Evolutionary conservation across 352 stramenopile genomes (phyloP).

Genomic region (Nothophytophthora sp.): DNA sequence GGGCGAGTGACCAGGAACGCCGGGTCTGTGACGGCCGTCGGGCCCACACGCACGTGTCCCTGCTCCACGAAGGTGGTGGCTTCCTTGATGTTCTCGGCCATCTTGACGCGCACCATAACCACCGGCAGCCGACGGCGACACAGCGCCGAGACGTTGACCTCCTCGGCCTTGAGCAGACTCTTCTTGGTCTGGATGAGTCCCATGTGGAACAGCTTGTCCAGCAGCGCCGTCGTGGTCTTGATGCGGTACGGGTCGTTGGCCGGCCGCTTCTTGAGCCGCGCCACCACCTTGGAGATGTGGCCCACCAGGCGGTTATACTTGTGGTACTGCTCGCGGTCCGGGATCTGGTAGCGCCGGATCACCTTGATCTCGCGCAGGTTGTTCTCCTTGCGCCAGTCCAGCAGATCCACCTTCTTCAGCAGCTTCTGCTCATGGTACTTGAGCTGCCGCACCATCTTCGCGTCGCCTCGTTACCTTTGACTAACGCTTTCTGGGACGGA

Average conservation of each 20-base stretch:
- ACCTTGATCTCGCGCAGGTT: slow-evolving; percentile 99
- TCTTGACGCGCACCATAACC: slow-evolving; percentile 99
- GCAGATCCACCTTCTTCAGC: slow-evolving; percentile 98
- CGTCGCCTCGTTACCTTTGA: no score
- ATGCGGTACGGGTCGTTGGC: slow-evolving; percentile 96
- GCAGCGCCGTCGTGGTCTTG: slow-evolving; percentile 95
- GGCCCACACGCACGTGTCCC: slow-evolving; percentile 95
- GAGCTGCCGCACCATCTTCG: slow-evolving; percentile 86
- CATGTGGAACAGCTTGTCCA: slow-evolving; percentile 99
- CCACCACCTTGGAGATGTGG: slow-evolving; percentile 93
- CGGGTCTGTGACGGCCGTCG: slow-evolving; percentile 94
- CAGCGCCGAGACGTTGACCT: slow-evolving; percentile 95
- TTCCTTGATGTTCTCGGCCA: slow-evolving; percentile 98
- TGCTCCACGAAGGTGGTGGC: slow-evolving; percentile 98
- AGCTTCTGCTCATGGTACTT: slow-evolving; percentile 99
- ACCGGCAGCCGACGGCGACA: slow-evolving; percentile 96
- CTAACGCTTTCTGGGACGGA: no score
- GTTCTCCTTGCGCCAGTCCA: slow-evolving; percentile 99
- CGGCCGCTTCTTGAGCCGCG: slow-evolving; percentile 96
- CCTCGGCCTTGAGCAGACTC: slow-evolving; percentile 96
- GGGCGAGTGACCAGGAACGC: slow-evolving; percentile 97
- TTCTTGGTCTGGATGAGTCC: slow-evolving; percentile 97
- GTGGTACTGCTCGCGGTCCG: slow-evolving; percentile 98
- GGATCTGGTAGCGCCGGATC: slow-evolving; percentile 97
- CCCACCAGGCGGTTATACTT: slow-evolving; percentile 99